These are phyloP conservation scores for Suillus weaverae DNA, from an alignment of 768 basidiomycete species.

Conservation along the genomic window DNA sequence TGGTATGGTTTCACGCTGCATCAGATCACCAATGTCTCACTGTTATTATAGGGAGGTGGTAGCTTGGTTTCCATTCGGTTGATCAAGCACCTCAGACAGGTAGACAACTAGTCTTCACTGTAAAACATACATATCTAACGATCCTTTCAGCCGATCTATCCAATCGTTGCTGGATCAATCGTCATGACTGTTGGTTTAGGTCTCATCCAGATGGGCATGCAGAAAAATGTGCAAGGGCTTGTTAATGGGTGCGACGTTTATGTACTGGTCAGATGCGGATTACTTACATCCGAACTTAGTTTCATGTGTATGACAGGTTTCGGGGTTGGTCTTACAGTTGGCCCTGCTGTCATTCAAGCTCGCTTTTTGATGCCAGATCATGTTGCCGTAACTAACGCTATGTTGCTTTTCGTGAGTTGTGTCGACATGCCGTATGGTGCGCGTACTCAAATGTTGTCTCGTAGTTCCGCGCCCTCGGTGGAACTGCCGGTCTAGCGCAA, in stretches of 20 bases:
- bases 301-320: conserved; percentile 47
- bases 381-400: conserved; percentile 43
- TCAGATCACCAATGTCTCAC: neutral
- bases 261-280: neutral
- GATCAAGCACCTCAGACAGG: conserved; percentile 39
- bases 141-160: conserved; percentile 37
- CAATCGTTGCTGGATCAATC: conserved; percentile 40
- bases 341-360: conserved; percentile 43
- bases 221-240: conserved; percentile 33
- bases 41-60: conserved; percentile 37
- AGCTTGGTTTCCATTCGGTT: conserved; percentile 34
- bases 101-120: conserved; percentile 12
- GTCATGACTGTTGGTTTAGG: conserved; percentile 44
- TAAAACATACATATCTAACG: neutral
- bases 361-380: conserved; percentile 45
- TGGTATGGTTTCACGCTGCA: conserved; percentile 31
- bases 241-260: conserved; percentile 35
- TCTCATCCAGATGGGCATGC: conserved; percentile 42
- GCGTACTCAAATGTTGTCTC: neutral
- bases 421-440: neutral
- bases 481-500: conserved; percentile 54
- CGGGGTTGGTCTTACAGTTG: conserved; percentile 42
- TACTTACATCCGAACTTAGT: conserved; percentile 16
- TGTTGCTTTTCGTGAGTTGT: conserved; percentile 45
- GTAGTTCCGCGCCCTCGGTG: conserved; percentile 51